Evolutionary conservation across 208 protist species (phyloP), one percentile per base, ranked within the genome.

Genomic region (Kentomonas sorsogonicus): DNA sequence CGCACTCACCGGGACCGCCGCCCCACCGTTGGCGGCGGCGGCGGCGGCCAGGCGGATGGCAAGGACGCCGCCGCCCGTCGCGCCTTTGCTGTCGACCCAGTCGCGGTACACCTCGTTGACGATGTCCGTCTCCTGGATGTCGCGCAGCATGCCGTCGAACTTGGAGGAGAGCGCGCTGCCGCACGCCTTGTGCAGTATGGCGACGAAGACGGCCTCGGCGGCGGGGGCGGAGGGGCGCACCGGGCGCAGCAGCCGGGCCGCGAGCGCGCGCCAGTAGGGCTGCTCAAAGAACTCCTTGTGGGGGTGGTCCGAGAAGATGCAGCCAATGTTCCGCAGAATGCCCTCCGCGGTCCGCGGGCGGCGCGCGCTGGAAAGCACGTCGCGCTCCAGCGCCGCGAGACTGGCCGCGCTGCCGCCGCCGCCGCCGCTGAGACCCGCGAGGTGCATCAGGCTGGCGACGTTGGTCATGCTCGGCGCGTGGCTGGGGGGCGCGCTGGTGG

Each of bases 271-370:
- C 79, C 96, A 97, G 75, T 98, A 98, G 43, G 98, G 94, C 6
- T 83, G 80, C 74, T 98, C 96, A 64, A 99, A 99, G 18, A 97
- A 63, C 57, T 98, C 95, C 65, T 98, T 97, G 39, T 73, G 79
- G 13, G 87, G 83, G 52, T 96, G 83, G 50, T 86, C 86, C 23
- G 93, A 77, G 71, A 97, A 98, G 46, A 98, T 57, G 29, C 53
- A 53, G 0, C 57, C 78, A 62, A 89, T 86, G 51, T 62, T 53
- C 3, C 61, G 51, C 51, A 91, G 56, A 45, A 79, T 53, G 25
- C 53, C 47, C 11, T 64, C 68, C 10, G 39, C 66, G 41, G 63
- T 50, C 29, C 48, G 53, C 29, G 60, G 44, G 55, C 53, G n/a
- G 61, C 47, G 33, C 53, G 62, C 2, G 62, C 46, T 7, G 50